Percentiles rank a stretch among this genome's conserved stretches.
phyloP scores from a whole-genome alignment of 2,329 filamentous ascomycete species.

The Hirsutella rhossiliensis region DNA sequence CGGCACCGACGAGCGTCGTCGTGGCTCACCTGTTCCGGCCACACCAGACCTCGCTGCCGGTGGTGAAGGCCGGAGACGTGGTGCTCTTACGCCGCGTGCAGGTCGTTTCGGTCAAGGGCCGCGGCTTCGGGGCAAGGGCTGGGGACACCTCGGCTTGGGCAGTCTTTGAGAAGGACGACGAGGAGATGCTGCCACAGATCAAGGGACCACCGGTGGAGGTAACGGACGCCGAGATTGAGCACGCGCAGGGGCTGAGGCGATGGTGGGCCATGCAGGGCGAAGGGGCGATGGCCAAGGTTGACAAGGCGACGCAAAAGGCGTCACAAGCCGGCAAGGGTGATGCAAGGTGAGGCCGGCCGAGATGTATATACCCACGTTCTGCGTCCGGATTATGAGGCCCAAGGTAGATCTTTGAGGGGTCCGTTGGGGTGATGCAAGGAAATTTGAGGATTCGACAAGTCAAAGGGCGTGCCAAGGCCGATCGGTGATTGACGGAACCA shows the following conservation, averaged over 20 bases:
- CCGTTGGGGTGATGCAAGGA: too few relatives aligned
- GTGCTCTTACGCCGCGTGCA: conserved; percentile 45
- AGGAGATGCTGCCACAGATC: conserved; percentile 35
- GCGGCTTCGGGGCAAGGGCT: conserved; percentile 43
- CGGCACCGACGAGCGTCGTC: conserved; percentile 34
- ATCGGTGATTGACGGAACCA: too few relatives aligned
- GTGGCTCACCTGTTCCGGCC: conserved; percentile 48
- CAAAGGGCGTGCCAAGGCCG: too few relatives aligned
- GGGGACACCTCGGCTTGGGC: conserved; percentile 48
- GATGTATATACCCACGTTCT: background rate
- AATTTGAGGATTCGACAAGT: too few relatives aligned
- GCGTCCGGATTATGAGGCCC: too few relatives aligned
- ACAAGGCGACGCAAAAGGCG: conserved; percentile 29
- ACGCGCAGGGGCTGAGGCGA: conserved; percentile 33
- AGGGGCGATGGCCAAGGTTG: conserved; percentile 32
- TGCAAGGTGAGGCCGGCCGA: conserved; percentile 7
- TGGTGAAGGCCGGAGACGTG: conserved; percentile 42
- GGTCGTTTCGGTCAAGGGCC: conserved; percentile 38
- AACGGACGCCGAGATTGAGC: conserved; percentile 33
- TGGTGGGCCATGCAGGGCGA: conserved; percentile 39
- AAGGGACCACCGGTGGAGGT: conserved; percentile 49
- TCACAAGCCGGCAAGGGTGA: conserved; percentile 15
- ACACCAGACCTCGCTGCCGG: conserved; percentile 43
- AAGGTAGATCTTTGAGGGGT: too few relatives aligned
- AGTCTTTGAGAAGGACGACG: conserved; percentile 38